Percentiles rank a stretch among this genome's conserved stretches.
phyloP scores from a whole-genome alignment of 1,284 basidiomycete genomes.

The Cutaneotrichosporon mucoides region DNA sequence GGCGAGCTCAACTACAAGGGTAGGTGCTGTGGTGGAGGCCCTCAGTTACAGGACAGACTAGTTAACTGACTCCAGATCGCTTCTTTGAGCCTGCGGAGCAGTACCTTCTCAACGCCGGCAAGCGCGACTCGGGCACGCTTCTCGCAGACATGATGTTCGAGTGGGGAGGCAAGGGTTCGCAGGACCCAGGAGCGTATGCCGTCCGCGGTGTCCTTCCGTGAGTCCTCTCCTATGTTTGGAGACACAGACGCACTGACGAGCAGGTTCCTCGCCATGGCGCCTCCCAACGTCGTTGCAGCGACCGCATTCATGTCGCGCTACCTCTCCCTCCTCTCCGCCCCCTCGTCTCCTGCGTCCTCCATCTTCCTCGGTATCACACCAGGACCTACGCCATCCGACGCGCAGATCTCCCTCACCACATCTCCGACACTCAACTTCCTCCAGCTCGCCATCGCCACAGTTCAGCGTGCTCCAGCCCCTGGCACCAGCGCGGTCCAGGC shows the following conservation, averaged over 20 bases:
- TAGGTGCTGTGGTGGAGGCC: constrained; percentile 35
- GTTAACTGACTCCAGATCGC: constrained; percentile 57
- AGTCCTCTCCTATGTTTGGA: constrained; percentile 37
- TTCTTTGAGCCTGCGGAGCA: constrained; percentile 67
- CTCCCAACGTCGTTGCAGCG: constrained; percentile 80
- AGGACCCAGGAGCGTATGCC: constrained; percentile 58
- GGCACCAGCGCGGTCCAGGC: constrained; percentile 47
- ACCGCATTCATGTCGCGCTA: constrained; percentile 75
- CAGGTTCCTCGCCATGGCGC: constrained; percentile 76
- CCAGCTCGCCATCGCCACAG: constrained; percentile 76
- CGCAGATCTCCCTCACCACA: constrained; percentile 67
- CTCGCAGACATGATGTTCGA: constrained; percentile 80
- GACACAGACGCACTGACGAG: too few species aligned
- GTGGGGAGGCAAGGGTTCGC: constrained; percentile 57
- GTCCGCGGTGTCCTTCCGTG: constrained; percentile 77
- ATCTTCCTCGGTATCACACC: constrained; percentile 50
- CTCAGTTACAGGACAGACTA: too few species aligned
- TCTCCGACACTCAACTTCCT: constrained; percentile 76
- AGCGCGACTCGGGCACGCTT: constrained; percentile 75
- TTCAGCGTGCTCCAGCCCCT: constrained; percentile 69
- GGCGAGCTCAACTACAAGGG: constrained; percentile 85
- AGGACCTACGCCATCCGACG: constrained; percentile 40
- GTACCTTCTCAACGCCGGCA: constrained; percentile 76
- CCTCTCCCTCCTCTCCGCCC: constrained; percentile 58
- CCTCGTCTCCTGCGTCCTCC: constrained; percentile 50